Conservation (phyloP, 805 yeast genomes). For the Wickerhamiella alocasiicola region DNA sequence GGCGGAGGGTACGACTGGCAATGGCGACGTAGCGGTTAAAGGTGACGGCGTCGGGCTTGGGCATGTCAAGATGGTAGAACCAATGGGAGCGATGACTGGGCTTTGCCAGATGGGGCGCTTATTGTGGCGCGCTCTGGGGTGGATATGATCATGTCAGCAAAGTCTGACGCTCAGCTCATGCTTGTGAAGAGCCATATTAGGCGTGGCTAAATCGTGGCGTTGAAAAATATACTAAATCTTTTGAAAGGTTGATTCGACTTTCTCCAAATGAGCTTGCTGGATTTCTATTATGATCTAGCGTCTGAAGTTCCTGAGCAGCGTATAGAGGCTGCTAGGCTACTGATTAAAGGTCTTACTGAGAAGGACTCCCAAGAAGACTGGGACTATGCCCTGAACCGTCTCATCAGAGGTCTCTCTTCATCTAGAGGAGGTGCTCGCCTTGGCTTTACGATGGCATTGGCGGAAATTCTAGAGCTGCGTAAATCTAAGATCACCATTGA, state of each 20-base stretch:
- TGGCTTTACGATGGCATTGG: conserved; percentile 79
- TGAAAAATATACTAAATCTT: too few species aligned
- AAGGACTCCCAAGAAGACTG: conserved; percentile 41
- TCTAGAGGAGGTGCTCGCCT: conserved; percentile 72
- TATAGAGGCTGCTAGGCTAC: conserved; percentile 51
- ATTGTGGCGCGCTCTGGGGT: not conserved
- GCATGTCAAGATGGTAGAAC: conserved; percentile 15
- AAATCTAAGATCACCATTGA: conserved; percentile 28
- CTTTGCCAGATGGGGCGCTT: conserved; percentile 7
- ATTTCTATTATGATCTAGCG: conserved; percentile 63
- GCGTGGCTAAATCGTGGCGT: too few species aligned
- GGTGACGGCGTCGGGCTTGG: conserved; percentile 29
- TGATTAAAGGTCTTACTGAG: conserved; percentile 47
- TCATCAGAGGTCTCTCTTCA: conserved; percentile 71
- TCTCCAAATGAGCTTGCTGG: conserved; percentile 28
- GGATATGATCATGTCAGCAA: too few species aligned
- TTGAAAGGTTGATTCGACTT: not conserved
- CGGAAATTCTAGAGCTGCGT: conserved; percentile 38
- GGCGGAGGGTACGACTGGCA: conserved; percentile 81
- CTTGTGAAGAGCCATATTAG: too few species aligned
- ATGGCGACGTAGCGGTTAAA: conserved; percentile 82
- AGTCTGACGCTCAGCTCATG: too few species aligned
- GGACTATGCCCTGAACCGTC: conserved; percentile 67
- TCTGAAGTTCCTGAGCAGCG: conserved; percentile 67
- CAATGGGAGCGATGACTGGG: conserved; percentile 6